These are phyloP conservation scores for Populus tremula DNA, from an alignment of 345 rosid genomes.

Conservation along the genomic window DNA sequence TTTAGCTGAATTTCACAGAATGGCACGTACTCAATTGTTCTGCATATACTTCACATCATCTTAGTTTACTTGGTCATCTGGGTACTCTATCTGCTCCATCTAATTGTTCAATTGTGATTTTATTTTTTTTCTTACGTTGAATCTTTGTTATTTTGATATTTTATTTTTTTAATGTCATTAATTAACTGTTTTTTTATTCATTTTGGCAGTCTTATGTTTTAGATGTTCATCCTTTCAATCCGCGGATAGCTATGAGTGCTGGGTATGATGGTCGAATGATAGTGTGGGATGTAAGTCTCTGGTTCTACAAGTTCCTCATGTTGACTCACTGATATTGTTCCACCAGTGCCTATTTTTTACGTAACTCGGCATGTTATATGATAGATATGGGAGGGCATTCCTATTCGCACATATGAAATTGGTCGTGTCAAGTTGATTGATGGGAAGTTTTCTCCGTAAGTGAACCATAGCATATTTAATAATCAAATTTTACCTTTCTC, in stretches of 20 bases:
- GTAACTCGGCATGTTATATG: not conserved
- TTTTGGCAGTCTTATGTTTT: constrained; percentile 89
- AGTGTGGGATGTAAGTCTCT: constrained; percentile 93
- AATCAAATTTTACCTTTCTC: constrained; percentile 10
- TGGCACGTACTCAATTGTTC: not conserved
- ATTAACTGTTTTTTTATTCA: constrained; percentile 25
- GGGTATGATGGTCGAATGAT: constrained; percentile 96
- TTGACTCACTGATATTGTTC: constrained; percentile 8
- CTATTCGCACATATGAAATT: constrained; percentile 78
- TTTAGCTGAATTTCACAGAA: constrained; percentile 1
- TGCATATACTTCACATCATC: constrained; percentile 3
- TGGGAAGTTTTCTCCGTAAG: constrained; percentile 99
- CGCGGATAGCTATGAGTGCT: constrained; percentile 99
- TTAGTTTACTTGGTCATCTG: not conserved
- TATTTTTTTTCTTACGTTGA: not conserved
- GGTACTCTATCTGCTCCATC: not conserved
- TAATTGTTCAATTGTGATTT: not conserved
- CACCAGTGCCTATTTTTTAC: not conserved
- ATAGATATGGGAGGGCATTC: constrained; percentile 98
- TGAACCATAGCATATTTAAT: not conserved
- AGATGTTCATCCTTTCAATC: constrained; percentile 98
- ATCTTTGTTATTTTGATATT: constrained; percentile 13
- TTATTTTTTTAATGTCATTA: not conserved
- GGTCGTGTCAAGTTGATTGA: constrained; percentile 91
- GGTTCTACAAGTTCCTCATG: constrained; percentile 17